Evolutionary conservation across 2,329 filamentous ascomycete species (phyloP).

Genomic region (Trichoderma afroharzianum): DNA sequence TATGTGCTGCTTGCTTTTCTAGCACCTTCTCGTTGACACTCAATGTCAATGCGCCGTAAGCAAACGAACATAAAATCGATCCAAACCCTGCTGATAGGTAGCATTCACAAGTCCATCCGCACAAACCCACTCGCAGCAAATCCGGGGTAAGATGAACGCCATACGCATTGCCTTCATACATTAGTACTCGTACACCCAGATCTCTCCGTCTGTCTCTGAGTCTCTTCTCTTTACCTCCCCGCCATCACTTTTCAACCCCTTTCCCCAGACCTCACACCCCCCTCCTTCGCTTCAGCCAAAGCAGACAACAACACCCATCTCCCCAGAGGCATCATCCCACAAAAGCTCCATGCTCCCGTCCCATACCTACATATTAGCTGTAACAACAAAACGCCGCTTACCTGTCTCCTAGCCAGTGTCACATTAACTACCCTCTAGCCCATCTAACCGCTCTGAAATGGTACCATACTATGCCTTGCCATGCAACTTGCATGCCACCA

Average conservation of each 20-base stretch:
- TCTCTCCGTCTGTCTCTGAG: not conserved
- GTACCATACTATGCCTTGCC: not conserved
- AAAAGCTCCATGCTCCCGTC: not conserved
- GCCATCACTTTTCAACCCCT: not conserved
- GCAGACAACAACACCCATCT: not conserved
- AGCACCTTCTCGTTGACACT: no score
- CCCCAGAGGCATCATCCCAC: not conserved
- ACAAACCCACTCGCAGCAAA: not conserved
- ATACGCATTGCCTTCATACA: not conserved
- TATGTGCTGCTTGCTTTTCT: no score
- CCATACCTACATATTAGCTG: not conserved
- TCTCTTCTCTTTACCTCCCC: not conserved
- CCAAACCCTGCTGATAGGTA: not conserved
- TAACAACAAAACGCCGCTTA: not conserved
- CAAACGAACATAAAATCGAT: not conserved
- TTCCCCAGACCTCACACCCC: not conserved
- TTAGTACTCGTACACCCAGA: no score
- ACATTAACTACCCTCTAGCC: not conserved
- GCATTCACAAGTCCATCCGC: not conserved
- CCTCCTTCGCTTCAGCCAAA: not conserved
- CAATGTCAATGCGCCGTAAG: no score
- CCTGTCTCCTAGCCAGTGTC: not conserved
- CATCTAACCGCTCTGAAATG: not conserved
- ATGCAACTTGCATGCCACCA: not conserved
- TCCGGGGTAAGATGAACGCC: conserved; percentile 1